Evolutionary conservation across 225 moss, liverwort and hornwort genomes (phyloP), one percentile per base, ranked within the genome.

Genomic region (Antitrichia curtipendula): DNA sequence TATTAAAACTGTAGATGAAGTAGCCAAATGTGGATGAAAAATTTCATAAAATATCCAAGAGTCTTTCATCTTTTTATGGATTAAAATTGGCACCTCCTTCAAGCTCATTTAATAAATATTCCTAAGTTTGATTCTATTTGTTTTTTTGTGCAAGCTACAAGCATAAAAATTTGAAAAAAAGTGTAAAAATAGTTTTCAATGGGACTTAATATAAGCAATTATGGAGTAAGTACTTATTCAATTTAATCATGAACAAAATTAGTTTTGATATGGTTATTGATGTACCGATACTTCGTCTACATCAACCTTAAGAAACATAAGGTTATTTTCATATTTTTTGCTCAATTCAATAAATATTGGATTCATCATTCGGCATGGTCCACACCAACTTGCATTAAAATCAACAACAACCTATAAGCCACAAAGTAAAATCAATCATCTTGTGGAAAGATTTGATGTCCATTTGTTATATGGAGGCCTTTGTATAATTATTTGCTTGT

Each of bases 361-460:
- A 57, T 90, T 88, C 92, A 98, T 98, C 10, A 88, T 50, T 80
- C 88, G 90, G 88, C 98, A 98, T 78, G 98, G 98, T 77, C 95
- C 96, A 2, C 98, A 98, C 98, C 98, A 98, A 78, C 92, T 94
- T 57, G 96, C 96, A 41, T 94, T 92, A 84, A 96, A 96, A 89
- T 96, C 95, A n/a, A 97, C 95, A 21, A 98, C 96, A 60, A 98
- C 63, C 96, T 98, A 76, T 38, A 81, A 57, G 11, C 5, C 8
- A 80, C 53, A 61, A 63, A 77, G 0, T 38, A 47, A 85, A 54
- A 23, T 9, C 34, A 89, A 40, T 23, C 36, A 64, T 36, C 3
- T 18, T 1, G 1, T 4, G 1, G 8, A 63, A 56, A 57, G 16
- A 75, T 47, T 70, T 1, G 1, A 49, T n/a, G 5, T 49, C 16